Base-by-base conservation (phyloP, 1,139 yeast genomes). In the Yamadazyma epiphylla region DNA sequence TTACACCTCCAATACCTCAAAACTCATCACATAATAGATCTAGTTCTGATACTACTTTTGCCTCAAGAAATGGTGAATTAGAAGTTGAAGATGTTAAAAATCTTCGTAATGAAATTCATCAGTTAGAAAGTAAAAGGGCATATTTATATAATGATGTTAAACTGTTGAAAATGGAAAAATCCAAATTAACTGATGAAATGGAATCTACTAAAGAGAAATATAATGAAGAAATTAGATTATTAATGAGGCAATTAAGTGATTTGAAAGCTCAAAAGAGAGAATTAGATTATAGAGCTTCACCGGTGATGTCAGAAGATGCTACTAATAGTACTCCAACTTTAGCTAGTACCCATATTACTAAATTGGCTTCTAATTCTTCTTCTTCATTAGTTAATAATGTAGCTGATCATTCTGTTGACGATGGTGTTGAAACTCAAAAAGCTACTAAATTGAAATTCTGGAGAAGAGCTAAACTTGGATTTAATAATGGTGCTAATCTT, bases 361-460 rank as follows among this genome's bases (percentile, higher is more conserved):
- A 17, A 10, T 17, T 17, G 20, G 10, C 20, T 12, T 12, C 34
- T 16, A 38, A 41, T 16, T 33, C 43, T 14, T 37, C 46, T 16
- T 41, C 48, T 4, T 37, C 48, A 9, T 27, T 39, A 25, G 16
- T 35, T 20, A 30, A 31, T 19, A 28, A 25, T 21, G 25, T 34
- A 11, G 12, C 13, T 23, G 13, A 15, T 7, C 33, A 41, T 6
- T 44, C 36, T 6, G 16, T 26, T 8, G 68, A 59, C 4, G 68
- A 64, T n/a, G 45, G 44, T 10, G 49, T 49, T 2, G 73, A 67
- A 30, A 54, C 71, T 1, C 69, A 64, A 33, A 64, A 61, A 42
- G 73, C 74, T 4, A 66, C 73, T 1, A 53, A 69, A 35, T 55
- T 70, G 38, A 70, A 62, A 45, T 75, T 75, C 48, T 75, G 81